A percentile compares a stretch with the other conserved stretches of the same genome.
Evolutionary conservation across 192 early-diverging fungal genomes (phyloP).

Genomic region (Endogone sp.): DNA sequence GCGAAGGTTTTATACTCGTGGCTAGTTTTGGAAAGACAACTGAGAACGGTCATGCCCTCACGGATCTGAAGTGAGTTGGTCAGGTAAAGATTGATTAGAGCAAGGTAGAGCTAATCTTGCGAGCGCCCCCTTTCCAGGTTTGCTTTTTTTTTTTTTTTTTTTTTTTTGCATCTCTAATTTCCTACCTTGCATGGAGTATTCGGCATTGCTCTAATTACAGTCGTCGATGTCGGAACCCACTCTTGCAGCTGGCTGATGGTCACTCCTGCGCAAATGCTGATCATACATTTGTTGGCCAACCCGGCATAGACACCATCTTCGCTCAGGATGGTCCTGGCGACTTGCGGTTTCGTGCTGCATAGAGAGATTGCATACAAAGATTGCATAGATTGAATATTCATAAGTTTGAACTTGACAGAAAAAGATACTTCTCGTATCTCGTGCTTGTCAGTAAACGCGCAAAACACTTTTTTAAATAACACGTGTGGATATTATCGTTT

Average conservation of each 20-base stretch:
- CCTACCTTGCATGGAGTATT: conserved; percentile 50
- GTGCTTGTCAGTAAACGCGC: not conserved
- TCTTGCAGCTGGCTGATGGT: conserved; percentile 41
- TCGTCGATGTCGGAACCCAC: conserved; percentile 39
- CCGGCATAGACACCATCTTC: conserved; percentile 37
- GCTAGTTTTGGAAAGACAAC: conserved; percentile 27
- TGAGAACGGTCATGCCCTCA: conserved; percentile 51
- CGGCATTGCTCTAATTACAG: conserved; percentile 51
- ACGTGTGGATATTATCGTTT: not conserved
- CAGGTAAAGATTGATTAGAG: not conserved
- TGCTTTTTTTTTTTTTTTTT: too few species aligned
- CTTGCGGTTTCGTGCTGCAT: conserved; percentile 42
- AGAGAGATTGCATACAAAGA: not conserved
- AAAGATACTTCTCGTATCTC: not conserved
- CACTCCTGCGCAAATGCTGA: conserved; percentile 51
- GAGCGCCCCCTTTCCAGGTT: too few species aligned
- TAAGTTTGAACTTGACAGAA: not conserved
- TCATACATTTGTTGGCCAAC: conserved; percentile 35
- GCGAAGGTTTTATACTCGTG: conserved; percentile 32
- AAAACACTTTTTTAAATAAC: not conserved
- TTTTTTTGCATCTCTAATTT: too few species aligned
- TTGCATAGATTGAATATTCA: not conserved
- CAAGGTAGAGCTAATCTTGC: too few species aligned
- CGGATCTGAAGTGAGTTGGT: conserved; percentile 27
- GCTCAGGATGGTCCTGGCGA: conserved; percentile 38